phyloP scores from a whole-genome alignment of 192 early-diverging fungal genomes.

The Glomus cerebriforme region DNA sequence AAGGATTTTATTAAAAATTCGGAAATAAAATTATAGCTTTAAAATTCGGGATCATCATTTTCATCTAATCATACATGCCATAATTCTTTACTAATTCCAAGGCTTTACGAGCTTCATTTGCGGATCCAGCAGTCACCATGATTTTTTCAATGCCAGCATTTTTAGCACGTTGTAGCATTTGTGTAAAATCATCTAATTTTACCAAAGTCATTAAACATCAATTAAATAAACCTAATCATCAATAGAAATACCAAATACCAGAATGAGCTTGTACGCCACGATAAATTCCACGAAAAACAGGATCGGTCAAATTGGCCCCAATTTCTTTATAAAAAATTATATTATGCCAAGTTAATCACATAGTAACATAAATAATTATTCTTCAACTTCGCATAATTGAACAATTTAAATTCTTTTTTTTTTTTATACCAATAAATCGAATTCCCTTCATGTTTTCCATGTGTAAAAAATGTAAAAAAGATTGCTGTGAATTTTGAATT shows the following conservation, averaged over 20 bases:
- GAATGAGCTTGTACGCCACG: conserved; percentile 74
- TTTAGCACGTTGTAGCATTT: conserved; percentile 67
- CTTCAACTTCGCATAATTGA: neutral
- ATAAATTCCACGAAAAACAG: conserved; percentile 82
- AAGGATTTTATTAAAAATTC: neutral
- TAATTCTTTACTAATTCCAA: conserved; percentile 55
- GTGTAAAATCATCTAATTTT: conserved; percentile 60
- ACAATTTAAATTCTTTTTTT: no score
- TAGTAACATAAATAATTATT: neutral
- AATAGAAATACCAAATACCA: conserved; percentile 41
- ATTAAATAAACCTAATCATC: neutral
- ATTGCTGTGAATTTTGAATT: no score
- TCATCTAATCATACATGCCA: conserved; percentile 32
- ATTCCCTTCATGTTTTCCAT: neutral
- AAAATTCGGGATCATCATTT: neutral
- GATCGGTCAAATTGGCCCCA: conserved; percentile 87
- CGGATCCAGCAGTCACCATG: conserved; percentile 79
- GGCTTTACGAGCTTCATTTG: conserved; percentile 64
- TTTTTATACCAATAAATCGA: neutral
- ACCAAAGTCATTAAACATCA: neutral
- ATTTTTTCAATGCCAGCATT: conserved; percentile 71
- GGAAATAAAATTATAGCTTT: conserved; percentile 10
- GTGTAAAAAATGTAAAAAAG: no score
- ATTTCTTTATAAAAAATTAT: conserved; percentile 62
- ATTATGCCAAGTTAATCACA: neutral